Evolutionary conservation across 495 filamentous ascomycete species (phyloP).

Genomic region (Beverwykella pulmonaria): DNA sequence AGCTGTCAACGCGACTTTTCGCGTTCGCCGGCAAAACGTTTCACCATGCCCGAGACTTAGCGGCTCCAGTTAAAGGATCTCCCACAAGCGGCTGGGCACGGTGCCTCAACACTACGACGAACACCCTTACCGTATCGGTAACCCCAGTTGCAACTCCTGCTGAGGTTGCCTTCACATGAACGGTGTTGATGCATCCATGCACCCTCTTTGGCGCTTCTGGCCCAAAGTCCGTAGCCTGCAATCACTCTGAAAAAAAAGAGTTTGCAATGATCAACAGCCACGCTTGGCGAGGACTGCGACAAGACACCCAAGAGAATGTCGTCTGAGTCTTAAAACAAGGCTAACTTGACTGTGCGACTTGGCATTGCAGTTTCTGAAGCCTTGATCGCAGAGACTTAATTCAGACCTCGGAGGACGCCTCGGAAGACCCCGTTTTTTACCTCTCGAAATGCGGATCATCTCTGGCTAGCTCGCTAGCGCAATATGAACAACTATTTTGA

Average conservation of each 20-base stretch:
- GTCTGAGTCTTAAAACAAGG: conserved; percentile 2
- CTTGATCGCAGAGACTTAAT: no score
- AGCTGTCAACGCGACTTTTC: not conserved
- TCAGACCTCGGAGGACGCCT: no score
- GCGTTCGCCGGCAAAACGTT: not conserved
- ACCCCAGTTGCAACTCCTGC: no score
- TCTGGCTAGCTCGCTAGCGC: no score
- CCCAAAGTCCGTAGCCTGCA: not conserved
- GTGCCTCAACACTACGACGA: not conserved
- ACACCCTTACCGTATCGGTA: not conserved
- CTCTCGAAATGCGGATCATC: no score
- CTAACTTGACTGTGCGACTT: not conserved
- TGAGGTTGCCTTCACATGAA: not conserved
- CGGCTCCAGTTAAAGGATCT: not conserved
- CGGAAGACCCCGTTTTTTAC: no score
- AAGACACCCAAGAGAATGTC: conserved; percentile 7
- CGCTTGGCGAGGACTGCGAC: conserved; percentile 1
- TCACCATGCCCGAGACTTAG: not conserved
- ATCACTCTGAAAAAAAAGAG: not conserved
- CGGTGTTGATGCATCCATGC: not conserved
- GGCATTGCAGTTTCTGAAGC: not conserved
- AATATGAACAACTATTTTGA: no score
- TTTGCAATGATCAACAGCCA: not conserved
- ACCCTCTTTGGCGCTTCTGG: not conserved
- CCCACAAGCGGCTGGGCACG: not conserved